Evolutionary conservation across 441 rosid species (phyloP).

Genomic region (Kokia cookei): DNA sequence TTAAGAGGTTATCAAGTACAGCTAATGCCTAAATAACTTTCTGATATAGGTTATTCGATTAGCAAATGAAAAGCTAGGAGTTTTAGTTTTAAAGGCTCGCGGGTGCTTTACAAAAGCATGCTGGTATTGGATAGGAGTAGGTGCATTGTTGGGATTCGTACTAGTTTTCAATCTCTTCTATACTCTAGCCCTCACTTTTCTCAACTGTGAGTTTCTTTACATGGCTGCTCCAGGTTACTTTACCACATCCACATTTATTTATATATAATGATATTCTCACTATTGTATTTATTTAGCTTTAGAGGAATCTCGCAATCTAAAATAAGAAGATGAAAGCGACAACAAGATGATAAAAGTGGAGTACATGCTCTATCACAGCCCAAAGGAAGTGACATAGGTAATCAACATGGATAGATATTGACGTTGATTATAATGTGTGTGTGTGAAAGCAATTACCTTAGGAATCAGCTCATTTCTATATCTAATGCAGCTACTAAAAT

Average conservation of each 20-base stretch:
- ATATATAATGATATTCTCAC: background rate
- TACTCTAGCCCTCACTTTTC: conserved; percentile 32
- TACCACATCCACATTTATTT: background rate
- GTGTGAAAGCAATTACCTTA: no score
- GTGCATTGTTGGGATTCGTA: conserved; percentile 27
- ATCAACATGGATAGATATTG: no score
- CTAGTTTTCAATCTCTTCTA: conserved; percentile 26
- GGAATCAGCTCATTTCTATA: no score
- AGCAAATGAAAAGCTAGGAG: conserved; percentile 25
- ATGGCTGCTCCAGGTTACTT: background rate
- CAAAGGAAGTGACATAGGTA: background rate
- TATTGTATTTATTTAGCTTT: conserved; percentile 11
- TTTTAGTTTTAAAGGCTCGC: conserved; percentile 29
- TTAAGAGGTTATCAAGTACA: background rate
- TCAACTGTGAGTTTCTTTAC: conserved; percentile 31
- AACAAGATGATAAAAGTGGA: background rate
- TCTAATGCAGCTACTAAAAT: no score
- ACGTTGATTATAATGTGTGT: no score
- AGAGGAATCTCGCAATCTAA: background rate
- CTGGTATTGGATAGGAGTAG: conserved; percentile 57
- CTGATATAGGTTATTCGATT: background rate
- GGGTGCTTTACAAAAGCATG: conserved; percentile 31
- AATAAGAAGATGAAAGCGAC: background rate
- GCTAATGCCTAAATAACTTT: background rate
- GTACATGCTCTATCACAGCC: background rate